Base-by-base conservation (phyloP, 176 grass and related monocot genomes). In the Zea mays region DNA sequence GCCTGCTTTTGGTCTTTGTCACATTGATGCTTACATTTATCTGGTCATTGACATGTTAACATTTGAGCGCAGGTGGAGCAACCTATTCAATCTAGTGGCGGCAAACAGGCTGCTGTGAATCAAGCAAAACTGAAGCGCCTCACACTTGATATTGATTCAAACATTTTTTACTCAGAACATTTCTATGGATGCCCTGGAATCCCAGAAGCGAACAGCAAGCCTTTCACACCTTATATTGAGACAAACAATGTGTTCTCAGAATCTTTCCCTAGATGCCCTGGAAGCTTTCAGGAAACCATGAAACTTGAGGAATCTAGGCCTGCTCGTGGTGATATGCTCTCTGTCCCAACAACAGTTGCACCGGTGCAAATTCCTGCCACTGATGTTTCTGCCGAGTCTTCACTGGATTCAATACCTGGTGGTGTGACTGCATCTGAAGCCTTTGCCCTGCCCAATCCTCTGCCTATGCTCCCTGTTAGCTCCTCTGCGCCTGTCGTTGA, bases 61-160 rank as follows among this genome's bases (percentile, higher is more conserved):
- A 40, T 67, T 47, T 15, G 36, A 79, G 70, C 69, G 51, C 74
- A 91, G 91, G 86, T 89, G 61, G 77, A 87, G 8, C 64, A 75
- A 51, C 59, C 59, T 66, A 69, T 17, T 63, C 49, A 74, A 75
- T 81, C 51, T 40, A 82, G n/a, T 85, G 65, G 72, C 11, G 19
- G 45, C 57, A 81, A 65, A 45, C 50, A 69, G 15, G 14, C 58
- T 63, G 71, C 44, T 79, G 33, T 61, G 37, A 74, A 27, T 27
- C 27, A 27, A 27, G 27, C 73, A 54, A 90, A 92, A 61, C 61
- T 58, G n/a, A 86, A 41, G 39, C 60, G 68, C 72, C 81, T 65
- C 3, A 27, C 69, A 3, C 52, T 87, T 34, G 79, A 76, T 74
- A 7, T 21, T 58, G 55, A 58, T 20, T 37, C 49, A 8, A 83